These are phyloP conservation scores for Beta lomatogona DNA, from an alignment of 179 eudicot genomes.

Conservation along the genomic window DNA sequence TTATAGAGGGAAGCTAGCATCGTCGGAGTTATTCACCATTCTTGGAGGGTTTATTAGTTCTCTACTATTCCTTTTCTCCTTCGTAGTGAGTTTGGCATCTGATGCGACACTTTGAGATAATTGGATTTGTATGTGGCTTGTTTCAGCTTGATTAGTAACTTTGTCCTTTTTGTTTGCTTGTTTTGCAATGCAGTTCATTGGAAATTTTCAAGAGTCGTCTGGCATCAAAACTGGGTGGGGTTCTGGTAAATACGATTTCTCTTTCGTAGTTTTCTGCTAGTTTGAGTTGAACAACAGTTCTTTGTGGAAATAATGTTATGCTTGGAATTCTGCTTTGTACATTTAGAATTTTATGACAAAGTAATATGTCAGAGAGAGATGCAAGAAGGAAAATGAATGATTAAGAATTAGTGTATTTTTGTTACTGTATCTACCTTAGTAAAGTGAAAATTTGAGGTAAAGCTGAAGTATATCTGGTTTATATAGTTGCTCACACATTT, in stretches of 20 bases:
- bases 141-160: not conserved
- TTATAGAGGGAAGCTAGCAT: conserved; percentile 74
- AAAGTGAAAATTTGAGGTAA: not conserved
- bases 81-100: conserved; percentile 54
- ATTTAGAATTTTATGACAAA: not conserved
- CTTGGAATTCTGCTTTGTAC: not conserved
- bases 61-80: conserved; percentile 55
- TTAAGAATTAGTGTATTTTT: not conserved
- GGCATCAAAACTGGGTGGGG: conserved; percentile 89
- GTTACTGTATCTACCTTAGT: not conserved
- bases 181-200: conserved; percentile 63
- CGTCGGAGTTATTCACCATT: conserved; percentile 76
- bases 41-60: conserved; percentile 89
- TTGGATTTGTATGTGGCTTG: not conserved
- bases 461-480: too few relatives aligned
- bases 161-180: not conserved
- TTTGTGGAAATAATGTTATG: not conserved
- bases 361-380: not conserved
- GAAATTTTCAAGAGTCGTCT: conserved; percentile 72
- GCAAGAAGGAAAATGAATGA: not conserved
- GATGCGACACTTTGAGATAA: not conserved
- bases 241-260: conserved; percentile 52
- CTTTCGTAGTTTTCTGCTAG: not conserved
- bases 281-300: not conserved
- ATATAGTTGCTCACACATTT: too few relatives aligned